Conservation (phyloP, 208 protist species). For the Herpetomonas tarakana region DNA sequence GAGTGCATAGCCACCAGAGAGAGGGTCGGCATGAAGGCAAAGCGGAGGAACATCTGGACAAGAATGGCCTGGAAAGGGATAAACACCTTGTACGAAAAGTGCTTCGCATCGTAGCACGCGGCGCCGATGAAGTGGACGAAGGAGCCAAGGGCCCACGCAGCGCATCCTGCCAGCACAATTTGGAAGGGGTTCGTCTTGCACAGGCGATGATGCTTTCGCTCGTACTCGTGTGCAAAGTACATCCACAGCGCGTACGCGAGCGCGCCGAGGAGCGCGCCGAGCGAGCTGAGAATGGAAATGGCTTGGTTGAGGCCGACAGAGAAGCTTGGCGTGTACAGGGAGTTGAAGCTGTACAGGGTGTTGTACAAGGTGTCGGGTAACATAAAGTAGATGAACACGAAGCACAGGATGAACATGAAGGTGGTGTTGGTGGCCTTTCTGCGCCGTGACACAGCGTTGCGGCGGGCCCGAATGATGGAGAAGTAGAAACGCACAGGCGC, state of each 20-base stretch:
- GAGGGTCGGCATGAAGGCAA: slow-evolving; percentile 43
- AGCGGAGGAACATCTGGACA: slow-evolving; percentile 12
- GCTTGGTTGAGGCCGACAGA: slow-evolving; percentile 6
- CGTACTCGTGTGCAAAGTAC: slow-evolving; percentile 18
- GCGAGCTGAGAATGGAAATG: slow-evolving; percentile 11
- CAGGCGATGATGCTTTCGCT: background rate
- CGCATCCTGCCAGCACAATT: slow-evolving; percentile 25
- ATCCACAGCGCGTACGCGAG: slow-evolving; percentile 31
- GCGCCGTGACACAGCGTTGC: background rate
- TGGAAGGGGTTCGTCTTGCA: slow-evolving; percentile 16
- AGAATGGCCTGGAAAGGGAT: slow-evolving; percentile 34
- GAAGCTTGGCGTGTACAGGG: slow-evolving; percentile 1
- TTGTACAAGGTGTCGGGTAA: slow-evolving; percentile 28
- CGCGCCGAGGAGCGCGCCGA: slow-evolving; percentile 23
- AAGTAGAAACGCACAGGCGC: slow-evolving; percentile 11
- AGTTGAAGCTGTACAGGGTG: slow-evolving; percentile 13
- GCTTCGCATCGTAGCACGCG: slow-evolving; percentile 15
- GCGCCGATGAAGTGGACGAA: slow-evolving; percentile 25
- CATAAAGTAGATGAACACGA: slow-evolving; percentile 44
- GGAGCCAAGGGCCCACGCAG: slow-evolving; percentile 21
- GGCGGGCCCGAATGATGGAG: slow-evolving; percentile 4
- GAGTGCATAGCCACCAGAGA: slow-evolving; percentile 30
- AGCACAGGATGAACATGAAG: slow-evolving; percentile 37
- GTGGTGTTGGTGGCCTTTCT: slow-evolving; percentile 8
- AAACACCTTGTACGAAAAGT: slow-evolving; percentile 26